Evolutionary conservation across 148 eudicot species (phyloP).

Genomic region (Rhododendron molle): DNA sequence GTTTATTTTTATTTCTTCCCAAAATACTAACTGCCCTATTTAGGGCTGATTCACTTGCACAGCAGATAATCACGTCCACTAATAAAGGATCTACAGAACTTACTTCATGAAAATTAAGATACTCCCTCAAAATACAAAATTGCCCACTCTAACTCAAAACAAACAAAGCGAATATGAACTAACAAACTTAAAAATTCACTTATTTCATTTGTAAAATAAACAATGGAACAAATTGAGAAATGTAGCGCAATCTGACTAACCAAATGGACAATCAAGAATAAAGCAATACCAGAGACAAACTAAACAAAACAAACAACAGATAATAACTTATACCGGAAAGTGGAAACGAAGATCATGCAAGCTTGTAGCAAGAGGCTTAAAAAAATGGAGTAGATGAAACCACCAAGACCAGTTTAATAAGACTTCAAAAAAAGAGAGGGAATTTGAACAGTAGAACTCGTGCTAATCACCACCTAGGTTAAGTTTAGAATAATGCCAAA

Average conservation of each 20-base stretch:
- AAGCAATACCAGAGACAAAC: neutral
- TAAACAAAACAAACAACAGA: neutral
- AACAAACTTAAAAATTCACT: neutral
- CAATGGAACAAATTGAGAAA: neutral
- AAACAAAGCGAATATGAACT: neutral
- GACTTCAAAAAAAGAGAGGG: neutral
- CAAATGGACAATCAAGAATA: neutral
- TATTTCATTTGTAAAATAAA: slow-evolving; percentile 30
- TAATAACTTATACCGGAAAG: neutral
- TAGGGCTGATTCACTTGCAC: neutral
- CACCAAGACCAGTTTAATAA: neutral
- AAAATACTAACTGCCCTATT: neutral
- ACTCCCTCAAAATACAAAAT: neutral
- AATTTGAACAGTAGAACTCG: neutral
- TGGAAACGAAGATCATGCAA: neutral
- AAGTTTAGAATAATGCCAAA: neutral
- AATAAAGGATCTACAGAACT: neutral
- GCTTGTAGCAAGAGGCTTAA: neutral
- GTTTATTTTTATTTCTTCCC: neutral
- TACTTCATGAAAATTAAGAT: neutral
- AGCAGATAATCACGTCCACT: neutral
- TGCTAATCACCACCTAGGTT: neutral
- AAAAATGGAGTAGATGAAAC: neutral
- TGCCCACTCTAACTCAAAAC: neutral
- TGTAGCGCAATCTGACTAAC: neutral